Evolutionary conservation across 345 rosid genomes (phyloP), one percentile per base, ranked within the genome.

Genomic region (Theobroma cacao): DNA sequence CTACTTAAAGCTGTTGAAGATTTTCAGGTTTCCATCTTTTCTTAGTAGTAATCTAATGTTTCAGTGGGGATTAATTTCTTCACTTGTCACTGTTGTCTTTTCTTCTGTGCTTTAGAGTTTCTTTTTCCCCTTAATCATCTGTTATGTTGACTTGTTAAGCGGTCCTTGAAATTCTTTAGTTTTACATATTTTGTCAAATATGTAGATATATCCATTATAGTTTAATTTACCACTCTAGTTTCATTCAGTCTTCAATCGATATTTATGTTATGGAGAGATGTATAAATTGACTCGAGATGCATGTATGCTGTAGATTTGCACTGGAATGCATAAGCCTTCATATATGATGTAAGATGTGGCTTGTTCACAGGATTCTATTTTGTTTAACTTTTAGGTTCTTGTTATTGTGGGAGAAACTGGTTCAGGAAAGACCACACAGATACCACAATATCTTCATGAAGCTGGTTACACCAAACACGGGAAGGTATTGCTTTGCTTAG

Each of bases 391-490:
- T 53, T 75, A 94, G 98, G 93, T 96, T 82, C 93, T 96, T 86
- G 90, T 96, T 68, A 96, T 94, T 64, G 98, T 96, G 30, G 99
- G 99, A 80, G 99, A 96, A 85, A 96, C 99, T 77, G 98, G 98
- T 80, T 95, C 98, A 36, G 98, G 98, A 72, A 95, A 95, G 90
- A 95, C 98, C 56, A 95, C 98, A 20, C 98, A 95, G 80, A 91
- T 93, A 77, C 98, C 98, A 33, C 99, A 95, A 70, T 95, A 95
- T 86, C 96, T 93, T 74, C 97, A 95, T 71, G 99, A 95, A 87
- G 97, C 94, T 80, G 98, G 98, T 81, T 95, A 93, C 88, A 95
- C 98, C 11, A 94, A 90, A 85, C 88, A 80, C 20, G 99, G 99
- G 72, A 94, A 89, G 97, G 98, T 94, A 86, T 77, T 72, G 9